Evolutionary conservation across 192 early-diverging fungal species (phyloP), one percentile per base, ranked within the genome.

Genomic region (Linnemannia schmuckeri): DNA sequence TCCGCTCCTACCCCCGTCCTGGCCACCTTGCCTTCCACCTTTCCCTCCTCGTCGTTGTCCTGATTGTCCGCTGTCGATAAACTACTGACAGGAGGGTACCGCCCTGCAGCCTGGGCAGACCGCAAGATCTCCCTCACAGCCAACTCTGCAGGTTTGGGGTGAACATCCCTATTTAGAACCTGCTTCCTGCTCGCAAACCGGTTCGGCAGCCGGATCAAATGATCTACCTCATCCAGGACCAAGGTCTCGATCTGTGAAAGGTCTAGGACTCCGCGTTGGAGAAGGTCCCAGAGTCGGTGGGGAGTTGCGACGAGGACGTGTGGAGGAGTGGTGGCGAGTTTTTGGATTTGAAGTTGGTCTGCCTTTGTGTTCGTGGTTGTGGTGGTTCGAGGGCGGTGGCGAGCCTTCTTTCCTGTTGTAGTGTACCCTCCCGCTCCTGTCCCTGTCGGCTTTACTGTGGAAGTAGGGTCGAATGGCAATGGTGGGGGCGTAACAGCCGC

Each of bases 141-240:
- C 13, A 90, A 22, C 52, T 93, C 90, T 1, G 90, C 80, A 3
- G 91, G 90, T 70, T 90, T 90, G 17, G 91, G 91, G 37, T 87
- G 85, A 4, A 71, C 38, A 49, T 81, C 46, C 3, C 92, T 83
- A 33, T 79, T 84, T 9, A 38, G 40, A 33, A 90, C 90, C 55
- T 90, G 77, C 6, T 79, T 82, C 27, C 82, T 44, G 18, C 88
- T 84, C 8, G 91, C 92, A 81, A 83, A 90, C 13, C 91, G 85
- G 63, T 87, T 90, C 3, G 92, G 92, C 9, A 93, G 75, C 27
- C 87, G 77, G 24, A 93, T 79, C 63, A 91, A 88, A 80, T 92
- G 91, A 54, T 93, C 92, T 0, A 88, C 91, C 74, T 93, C 92
- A 42, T 93, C 92, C 68, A 93, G 41, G 0, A 89, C 79, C 1